Conservation (phyloP, 2,329 filamentous ascomycete genomes). For the Thermothelomyces thermophilus region DNA sequence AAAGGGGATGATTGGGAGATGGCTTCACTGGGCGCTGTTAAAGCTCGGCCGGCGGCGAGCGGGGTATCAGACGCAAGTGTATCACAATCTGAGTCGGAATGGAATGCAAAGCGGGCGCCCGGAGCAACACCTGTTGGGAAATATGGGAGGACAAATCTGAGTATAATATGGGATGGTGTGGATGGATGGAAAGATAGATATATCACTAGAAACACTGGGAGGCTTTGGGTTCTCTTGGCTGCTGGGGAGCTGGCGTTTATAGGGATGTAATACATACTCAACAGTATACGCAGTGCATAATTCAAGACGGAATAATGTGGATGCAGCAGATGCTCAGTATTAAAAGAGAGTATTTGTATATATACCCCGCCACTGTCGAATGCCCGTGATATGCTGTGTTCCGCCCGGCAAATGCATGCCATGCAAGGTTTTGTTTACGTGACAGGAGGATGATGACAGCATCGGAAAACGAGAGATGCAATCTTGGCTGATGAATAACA, state of each 20-base stretch:
- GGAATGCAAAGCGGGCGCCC: constrained; percentile 1
- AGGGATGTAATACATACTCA: no score
- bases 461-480: background rate
- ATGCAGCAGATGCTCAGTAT: background rate
- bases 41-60: background rate
- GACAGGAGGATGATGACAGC: constrained; percentile 1
- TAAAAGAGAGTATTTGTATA: background rate
- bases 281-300: no score
- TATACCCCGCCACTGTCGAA: background rate
- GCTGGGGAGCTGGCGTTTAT: no score
- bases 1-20: background rate
- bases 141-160: constrained; percentile 12
- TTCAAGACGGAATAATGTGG: no score
- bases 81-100: background rate
- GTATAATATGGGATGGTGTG: background rate
- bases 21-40: background rate
- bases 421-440: background rate
- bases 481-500: constrained; percentile 1
- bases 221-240: no score
- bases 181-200: no score
- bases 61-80: background rate
- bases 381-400: constrained; percentile 8
- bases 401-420: constrained; percentile 1
- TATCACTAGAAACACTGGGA: no score
- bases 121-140: constrained; percentile 16